Percentiles rank a stretch among this genome's conserved stretches.
These are phyloP conservation scores for Diaporthe ampelina DNA, from an alignment of 2,329 filamentous ascomycete genomes.

Conservation along the genomic window DNA sequence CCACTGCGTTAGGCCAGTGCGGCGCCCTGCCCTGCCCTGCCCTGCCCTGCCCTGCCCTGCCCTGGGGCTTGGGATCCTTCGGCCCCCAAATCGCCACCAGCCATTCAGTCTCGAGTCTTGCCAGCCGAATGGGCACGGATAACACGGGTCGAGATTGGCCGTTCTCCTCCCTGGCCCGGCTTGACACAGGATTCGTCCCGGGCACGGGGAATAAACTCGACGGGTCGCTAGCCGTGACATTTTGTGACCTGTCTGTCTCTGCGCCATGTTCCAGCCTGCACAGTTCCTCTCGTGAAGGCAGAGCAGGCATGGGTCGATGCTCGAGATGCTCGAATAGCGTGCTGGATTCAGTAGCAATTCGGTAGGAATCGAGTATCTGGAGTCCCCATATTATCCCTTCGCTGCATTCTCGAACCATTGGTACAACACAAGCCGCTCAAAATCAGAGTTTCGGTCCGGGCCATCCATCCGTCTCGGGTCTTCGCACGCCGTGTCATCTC, in stretches of 20 bases:
- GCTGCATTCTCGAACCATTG: neutral
- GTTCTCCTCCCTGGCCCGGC: neutral
- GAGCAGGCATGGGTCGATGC: no score
- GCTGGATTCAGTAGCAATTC: neutral
- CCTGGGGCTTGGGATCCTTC: slow-evolving; percentile 15
- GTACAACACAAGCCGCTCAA: slow-evolving; percentile 3
- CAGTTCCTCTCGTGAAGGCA: no score
- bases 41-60: neutral
- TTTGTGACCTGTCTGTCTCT: neutral
- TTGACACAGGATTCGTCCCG: neutral
- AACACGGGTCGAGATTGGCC: neutral
- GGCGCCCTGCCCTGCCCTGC: neutral
- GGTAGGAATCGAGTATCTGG: neutral
- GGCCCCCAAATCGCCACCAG: slow-evolving; percentile 1
- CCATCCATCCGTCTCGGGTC: neutral
- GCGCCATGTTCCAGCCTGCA: no score
- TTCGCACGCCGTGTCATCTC: neutral
- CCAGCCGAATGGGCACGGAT: neutral
- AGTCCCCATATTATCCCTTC: no score
- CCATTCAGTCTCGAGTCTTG: neutral
- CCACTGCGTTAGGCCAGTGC: neutral
- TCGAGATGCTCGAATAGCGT: no score
- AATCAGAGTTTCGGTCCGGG: neutral
- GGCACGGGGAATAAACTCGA: neutral
- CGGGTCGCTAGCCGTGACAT: neutral